phyloP scores from a whole-genome alignment of 1,284 basidiomycete genomes.

The Puccinia triticina region DNA sequence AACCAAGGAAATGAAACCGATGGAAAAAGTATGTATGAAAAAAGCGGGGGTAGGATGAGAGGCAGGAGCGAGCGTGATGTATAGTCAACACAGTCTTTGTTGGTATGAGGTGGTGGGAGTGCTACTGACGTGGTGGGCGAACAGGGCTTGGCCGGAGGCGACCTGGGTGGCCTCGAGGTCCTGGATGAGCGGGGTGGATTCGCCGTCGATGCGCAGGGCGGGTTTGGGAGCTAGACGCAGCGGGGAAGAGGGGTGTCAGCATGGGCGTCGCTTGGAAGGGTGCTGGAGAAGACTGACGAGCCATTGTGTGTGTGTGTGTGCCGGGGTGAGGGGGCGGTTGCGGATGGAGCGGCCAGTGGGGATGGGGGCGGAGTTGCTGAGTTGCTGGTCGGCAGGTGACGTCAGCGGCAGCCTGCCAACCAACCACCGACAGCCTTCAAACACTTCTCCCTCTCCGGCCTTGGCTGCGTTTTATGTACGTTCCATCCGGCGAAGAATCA shows the following conservation, averaged over 20 bases:
- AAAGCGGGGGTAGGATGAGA: background rate
- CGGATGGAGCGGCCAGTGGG: no score
- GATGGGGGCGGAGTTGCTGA: no score
- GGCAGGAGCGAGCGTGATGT: background rate
- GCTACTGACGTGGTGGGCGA: constrained; percentile 41
- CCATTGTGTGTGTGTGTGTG: no score
- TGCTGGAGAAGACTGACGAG: no score
- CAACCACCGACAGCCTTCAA: no score
- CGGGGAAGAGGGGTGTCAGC: background rate
- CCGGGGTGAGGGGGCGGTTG: no score
- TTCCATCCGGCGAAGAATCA: no score
- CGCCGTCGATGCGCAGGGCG: background rate
- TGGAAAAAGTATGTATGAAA: background rate
- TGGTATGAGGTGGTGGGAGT: background rate
- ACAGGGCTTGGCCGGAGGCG: background rate
- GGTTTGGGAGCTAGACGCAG: constrained; percentile 14
- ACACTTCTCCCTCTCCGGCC: no score
- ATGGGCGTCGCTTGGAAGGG: no score
- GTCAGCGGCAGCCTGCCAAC: no score
- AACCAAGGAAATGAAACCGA: background rate
- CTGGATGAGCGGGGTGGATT: constrained; percentile 24
- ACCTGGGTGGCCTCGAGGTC: constrained; percentile 5
- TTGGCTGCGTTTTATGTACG: no score
- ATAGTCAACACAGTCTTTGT: background rate
- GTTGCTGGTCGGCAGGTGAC: no score